A percentile compares a stretch with the other conserved stretches of the same genome.
phyloP scores from a whole-genome alignment of 2,329 filamentous ascomycete species.

The Fusarium chuoi region DNA sequence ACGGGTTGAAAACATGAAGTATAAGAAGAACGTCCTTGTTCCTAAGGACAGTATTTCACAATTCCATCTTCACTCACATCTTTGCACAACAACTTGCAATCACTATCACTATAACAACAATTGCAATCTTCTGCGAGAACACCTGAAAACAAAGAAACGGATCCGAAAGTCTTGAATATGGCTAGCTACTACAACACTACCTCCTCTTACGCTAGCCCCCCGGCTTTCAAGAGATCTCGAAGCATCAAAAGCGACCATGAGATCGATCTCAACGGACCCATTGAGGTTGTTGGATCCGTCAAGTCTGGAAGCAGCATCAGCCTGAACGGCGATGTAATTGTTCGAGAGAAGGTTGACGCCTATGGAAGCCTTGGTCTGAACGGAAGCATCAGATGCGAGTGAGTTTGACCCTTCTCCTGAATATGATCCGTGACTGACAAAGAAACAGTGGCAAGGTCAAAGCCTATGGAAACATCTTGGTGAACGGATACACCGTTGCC shows the following conservation, averaged over 20 bases:
- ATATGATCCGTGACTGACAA: not conserved
- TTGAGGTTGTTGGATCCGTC: conserved; percentile 60
- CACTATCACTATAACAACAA: not conserved
- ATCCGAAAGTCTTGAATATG: conserved; percentile 31
- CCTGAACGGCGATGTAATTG: conserved; percentile 56
- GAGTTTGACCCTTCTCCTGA: conserved; percentile 24
- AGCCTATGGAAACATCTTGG: conserved; percentile 58
- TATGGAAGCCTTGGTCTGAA: conserved; percentile 57
- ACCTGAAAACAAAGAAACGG: not conserved
- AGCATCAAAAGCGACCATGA: conserved; percentile 56
- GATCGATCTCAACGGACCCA: conserved; percentile 55
- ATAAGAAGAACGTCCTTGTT: conserved; percentile 31
- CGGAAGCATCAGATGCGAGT: conserved; percentile 57
- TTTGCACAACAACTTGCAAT: not conserved
- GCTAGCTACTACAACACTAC: conserved; percentile 42
- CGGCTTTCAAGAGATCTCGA: conserved; percentile 47
- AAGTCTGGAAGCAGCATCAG: conserved; percentile 57
- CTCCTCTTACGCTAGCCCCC: conserved; percentile 35
- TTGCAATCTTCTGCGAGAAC: not conserved
- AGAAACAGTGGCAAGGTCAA: conserved; percentile 55
- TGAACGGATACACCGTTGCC: conserved; percentile 53
- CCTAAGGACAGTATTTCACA: conserved; percentile 16
- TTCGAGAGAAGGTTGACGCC: conserved; percentile 58
- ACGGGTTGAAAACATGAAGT: conserved; percentile 23
- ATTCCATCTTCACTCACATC: conserved; percentile 7